phyloP scores from a whole-genome alignment of 257 asterid genomes.

The Ehretia macrophylla region DNA sequence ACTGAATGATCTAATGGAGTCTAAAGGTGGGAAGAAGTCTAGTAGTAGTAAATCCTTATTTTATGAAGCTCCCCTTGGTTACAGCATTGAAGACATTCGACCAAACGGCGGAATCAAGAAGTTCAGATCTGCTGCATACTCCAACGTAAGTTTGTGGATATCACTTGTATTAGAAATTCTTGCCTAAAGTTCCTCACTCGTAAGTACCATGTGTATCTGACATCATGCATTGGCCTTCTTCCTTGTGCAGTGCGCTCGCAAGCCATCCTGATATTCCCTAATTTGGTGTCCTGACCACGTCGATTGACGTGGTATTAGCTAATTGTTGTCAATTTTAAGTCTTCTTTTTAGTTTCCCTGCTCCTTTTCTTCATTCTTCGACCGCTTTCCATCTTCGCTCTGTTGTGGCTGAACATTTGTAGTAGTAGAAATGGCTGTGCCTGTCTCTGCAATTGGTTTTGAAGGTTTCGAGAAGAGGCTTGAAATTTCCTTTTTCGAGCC shows the following conservation, averaged over 20 bases:
- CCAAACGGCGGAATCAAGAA: conserved; percentile 96
- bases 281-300: conserved; percentile 29
- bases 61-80: conserved; percentile 93
- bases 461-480: conserved; percentile 85
- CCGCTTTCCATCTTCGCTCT: background rate
- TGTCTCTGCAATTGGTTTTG: conserved; percentile 74
- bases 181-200: background rate
- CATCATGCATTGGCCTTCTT: background rate
- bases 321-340: conserved; percentile 23
- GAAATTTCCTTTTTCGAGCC: conserved; percentile 71
- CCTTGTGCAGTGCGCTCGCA: conserved; percentile 86
- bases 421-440: conserved; percentile 46
- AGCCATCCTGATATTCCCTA: conserved; percentile 75
- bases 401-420: background rate
- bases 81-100: conserved; percentile 88
- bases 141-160: conserved; percentile 57
- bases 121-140: conserved; percentile 96
- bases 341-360: conserved; percentile 24
- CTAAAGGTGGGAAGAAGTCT: conserved; percentile 88
- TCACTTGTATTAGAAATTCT: background rate
- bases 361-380: conserved; percentile 60
- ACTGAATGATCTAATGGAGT: conserved; percentile 84
- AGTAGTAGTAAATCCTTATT: conserved; percentile 70
- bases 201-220: conserved; percentile 2
- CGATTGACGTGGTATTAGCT: conserved; percentile 37